phyloP scores from a whole-genome alignment of 2,329 filamentous ascomycete species.

The Bipolaris sorokiniana region DNA sequence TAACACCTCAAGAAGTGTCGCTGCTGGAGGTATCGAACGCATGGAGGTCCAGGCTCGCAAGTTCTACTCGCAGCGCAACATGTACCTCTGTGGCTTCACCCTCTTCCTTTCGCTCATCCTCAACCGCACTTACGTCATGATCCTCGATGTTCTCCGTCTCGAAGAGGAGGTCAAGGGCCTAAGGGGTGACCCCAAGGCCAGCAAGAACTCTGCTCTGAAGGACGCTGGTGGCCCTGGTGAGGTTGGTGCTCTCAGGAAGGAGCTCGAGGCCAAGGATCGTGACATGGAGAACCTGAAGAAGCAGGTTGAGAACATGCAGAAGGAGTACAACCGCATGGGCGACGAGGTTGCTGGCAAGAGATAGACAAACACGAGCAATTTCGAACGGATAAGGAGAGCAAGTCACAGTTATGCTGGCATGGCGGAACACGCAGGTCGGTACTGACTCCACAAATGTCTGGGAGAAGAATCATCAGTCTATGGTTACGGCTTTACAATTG shows the following conservation, averaged over 20 bases:
- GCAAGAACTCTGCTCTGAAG: constrained; percentile 67
- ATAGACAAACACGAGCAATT: constrained; percentile 47
- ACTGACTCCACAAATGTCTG: constrained; percentile 11
- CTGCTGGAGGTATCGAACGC: constrained; percentile 82
- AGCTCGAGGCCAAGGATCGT: constrained; percentile 74
- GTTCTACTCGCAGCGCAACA: constrained; percentile 99
- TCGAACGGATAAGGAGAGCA: constrained; percentile 17
- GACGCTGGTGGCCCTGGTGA: constrained; percentile 76
- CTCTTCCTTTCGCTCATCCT: constrained; percentile 98
- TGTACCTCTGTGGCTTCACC: constrained; percentile 99
- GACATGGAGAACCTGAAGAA: constrained; percentile 91
- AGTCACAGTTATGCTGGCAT: constrained; percentile 21
- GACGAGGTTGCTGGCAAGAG: constrained; percentile 75
- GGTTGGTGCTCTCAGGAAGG: constrained; percentile 70
- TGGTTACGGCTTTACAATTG: constrained; percentile 2
- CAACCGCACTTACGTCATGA: constrained; percentile 99
- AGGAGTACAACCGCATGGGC: constrained; percentile 84
- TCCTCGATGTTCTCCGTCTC: constrained; percentile 86
- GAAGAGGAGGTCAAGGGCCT: constrained; percentile 89
- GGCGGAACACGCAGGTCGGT: constrained; percentile 13
- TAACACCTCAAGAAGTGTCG: constrained; percentile 56
- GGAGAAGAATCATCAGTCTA: constrained; percentile 8
- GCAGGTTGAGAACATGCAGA: constrained; percentile 81
- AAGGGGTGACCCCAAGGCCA: constrained; percentile 66
- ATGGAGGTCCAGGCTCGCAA: constrained; percentile 99